Conservation (phyloP, 2,329 filamentous ascomycete species). For the Dichotomopilus funicola region DNA sequence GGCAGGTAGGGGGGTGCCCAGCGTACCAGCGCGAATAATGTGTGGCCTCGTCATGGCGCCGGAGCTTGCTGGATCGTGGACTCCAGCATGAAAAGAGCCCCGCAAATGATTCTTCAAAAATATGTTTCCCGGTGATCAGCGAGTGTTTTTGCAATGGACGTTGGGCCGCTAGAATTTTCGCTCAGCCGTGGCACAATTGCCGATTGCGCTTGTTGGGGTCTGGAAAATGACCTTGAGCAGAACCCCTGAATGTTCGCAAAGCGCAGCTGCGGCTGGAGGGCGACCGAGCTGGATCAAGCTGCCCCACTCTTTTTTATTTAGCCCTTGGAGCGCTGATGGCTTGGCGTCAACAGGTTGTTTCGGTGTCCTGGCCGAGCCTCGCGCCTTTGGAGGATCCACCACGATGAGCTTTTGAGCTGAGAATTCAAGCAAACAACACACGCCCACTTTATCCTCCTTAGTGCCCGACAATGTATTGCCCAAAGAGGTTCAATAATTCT, state of each 20-base stretch:
- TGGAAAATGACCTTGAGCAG: background rate
- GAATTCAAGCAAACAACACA: too few species aligned
- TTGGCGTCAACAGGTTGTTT: constrained; percentile 1
- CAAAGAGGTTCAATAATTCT: too few species aligned
- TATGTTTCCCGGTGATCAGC: background rate
- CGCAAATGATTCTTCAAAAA: constrained; percentile 7
- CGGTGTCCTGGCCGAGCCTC: too few species aligned
- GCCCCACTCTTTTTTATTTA: background rate
- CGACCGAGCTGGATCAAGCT: background rate
- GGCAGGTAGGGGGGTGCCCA: constrained; percentile 11
- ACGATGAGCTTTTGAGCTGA: too few species aligned
- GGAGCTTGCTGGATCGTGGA: constrained; percentile 28
- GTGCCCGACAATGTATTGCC: too few species aligned
- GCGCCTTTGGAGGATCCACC: too few species aligned
- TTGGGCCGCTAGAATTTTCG: background rate
- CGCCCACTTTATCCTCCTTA: too few species aligned
- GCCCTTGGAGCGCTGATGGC: background rate
- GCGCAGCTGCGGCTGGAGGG: constrained; percentile 14
- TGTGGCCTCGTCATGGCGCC: constrained; percentile 51
- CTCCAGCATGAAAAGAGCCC: constrained; percentile 23
- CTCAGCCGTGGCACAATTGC: constrained; percentile 4
- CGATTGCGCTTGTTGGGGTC: constrained; percentile 2
- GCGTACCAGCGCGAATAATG: constrained; percentile 53
- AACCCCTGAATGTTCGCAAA: constrained; percentile 12
- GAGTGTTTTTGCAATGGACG: background rate